Evolutionary conservation across 1,139 yeast genomes (phyloP).

Genomic region (Saccharomyces uvarum): DNA sequence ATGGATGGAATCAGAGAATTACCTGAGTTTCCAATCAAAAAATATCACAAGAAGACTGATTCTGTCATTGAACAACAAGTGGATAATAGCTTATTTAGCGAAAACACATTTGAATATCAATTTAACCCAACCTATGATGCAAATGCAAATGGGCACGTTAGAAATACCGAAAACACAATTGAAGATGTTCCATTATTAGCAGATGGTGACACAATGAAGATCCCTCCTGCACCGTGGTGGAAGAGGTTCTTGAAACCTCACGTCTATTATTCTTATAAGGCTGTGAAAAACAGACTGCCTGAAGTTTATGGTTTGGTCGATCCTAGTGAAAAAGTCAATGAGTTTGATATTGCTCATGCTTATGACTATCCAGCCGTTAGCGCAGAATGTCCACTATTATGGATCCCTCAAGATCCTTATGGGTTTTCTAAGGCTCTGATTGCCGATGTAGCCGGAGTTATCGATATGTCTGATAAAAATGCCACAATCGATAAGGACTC

Average conservation of each 20-base stretch:
- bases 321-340: slow-evolving; percentile 33
- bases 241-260: slow-evolving; percentile 60
- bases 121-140: slow-evolving; percentile 5
- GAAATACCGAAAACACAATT: slow-evolving; percentile 10
- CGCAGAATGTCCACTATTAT: slow-evolving; percentile 59
- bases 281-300: slow-evolving; percentile 50
- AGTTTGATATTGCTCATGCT: slow-evolving; percentile 42
- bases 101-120: slow-evolving; percentile 21
- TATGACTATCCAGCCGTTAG: slow-evolving; percentile 68
- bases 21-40: slow-evolving; percentile 26
- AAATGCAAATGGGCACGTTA: slow-evolving; percentile 6
- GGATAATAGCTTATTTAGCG: slow-evolving; percentile 19
- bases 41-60: slow-evolving; percentile 19
- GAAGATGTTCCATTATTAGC: slow-evolving; percentile 39
- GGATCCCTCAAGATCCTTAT: slow-evolving; percentile 84
- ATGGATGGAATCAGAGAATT: slow-evolving; percentile 21
- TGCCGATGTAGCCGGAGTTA: slow-evolving; percentile 39
- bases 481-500: slow-evolving; percentile 42
- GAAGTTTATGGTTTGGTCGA: slow-evolving; percentile 39
- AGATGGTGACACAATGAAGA: slow-evolving; percentile 36
- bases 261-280: slow-evolving; percentile 49
- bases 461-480: slow-evolving; percentile 58
- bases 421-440: slow-evolving; percentile 66
- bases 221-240: slow-evolving; percentile 35
- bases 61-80: slow-evolving; percentile 13